A percentile compares a stretch with the other conserved stretches of the same genome.
phyloP scores from a whole-genome alignment of 805 yeast species.

The Monosporozyma aquatica region DNA sequence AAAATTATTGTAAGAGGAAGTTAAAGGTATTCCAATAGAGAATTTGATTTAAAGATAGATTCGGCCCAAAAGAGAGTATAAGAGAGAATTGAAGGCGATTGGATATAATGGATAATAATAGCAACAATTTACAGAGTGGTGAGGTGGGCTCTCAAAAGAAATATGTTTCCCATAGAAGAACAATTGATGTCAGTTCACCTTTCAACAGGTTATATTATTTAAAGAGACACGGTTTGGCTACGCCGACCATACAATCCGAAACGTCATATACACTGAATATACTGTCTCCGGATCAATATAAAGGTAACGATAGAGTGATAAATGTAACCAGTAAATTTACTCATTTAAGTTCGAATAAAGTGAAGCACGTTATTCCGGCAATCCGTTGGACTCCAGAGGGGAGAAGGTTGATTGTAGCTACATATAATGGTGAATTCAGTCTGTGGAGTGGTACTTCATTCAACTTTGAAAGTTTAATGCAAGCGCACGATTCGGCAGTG shows the following conservation, averaged over 20 bases:
- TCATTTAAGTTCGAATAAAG: constrained; percentile 84
- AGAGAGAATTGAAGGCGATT: too few species aligned
- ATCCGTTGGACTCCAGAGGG: constrained; percentile 98
- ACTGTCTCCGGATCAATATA: constrained; percentile 26
- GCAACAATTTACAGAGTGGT: not conserved
- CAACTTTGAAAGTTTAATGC: constrained; percentile 95
- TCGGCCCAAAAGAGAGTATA: too few species aligned
- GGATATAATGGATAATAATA: not conserved
- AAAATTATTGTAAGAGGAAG: not conserved
- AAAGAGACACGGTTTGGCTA: constrained; percentile 22
- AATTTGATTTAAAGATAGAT: too few species aligned
- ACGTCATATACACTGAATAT: constrained; percentile 24
- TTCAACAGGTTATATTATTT: constrained; percentile 22
- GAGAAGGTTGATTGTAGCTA: constrained; percentile 77
- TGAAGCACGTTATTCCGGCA: constrained; percentile 80
- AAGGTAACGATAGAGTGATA: constrained; percentile 29
- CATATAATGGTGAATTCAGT: constrained; percentile 91
- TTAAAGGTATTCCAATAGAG: too few species aligned
- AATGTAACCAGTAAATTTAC: constrained; percentile 76
- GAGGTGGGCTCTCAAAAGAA: constrained; percentile 15
- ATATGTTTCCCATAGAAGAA: constrained; percentile 26
- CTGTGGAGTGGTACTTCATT: constrained; percentile 94
- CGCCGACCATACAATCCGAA: constrained; percentile 26
- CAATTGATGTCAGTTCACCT: constrained; percentile 28
- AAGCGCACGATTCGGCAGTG: constrained; percentile 92